phyloP scores from a whole-genome alignment of 208 protist genomes.

The Leishmania major region DNA sequence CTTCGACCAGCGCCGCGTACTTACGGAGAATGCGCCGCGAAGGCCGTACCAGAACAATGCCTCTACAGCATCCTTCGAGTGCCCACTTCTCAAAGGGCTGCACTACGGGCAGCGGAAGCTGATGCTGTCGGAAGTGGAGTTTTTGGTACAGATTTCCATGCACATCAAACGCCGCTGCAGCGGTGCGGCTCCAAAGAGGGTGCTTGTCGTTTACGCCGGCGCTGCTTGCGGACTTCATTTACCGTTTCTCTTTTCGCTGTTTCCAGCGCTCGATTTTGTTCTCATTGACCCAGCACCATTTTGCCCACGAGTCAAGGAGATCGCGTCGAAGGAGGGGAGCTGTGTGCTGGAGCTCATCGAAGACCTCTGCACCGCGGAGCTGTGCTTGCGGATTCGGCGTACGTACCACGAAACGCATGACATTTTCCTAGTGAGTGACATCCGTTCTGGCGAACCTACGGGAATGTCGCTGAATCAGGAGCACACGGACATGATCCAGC shows the following conservation, averaged over 20 bases:
- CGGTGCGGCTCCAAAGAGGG: conserved; percentile 2
- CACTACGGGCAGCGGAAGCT: conserved; percentile 97
- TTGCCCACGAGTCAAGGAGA: conserved; percentile 44
- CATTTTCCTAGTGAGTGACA: conserved; percentile 92
- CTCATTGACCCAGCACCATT: conserved; percentile 95
- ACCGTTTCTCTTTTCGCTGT: conserved; percentile 83
- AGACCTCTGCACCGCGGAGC: conserved; percentile 90
- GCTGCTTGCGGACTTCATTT: conserved; percentile 95
- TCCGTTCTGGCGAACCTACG: conserved; percentile 75
- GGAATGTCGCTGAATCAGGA: conserved; percentile 71
- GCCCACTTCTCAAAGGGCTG: conserved; percentile 68
- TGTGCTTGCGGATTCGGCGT: conserved; percentile 71
- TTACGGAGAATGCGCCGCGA: conserved; percentile 48
- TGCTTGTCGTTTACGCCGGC: conserved; percentile 93
- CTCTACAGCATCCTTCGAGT: conserved; percentile 38
- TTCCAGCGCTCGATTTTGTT: conserved; percentile 78
- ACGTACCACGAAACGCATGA: conserved; percentile 58
- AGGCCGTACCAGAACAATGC: conserved; percentile 56
- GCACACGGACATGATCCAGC: conserved; percentile 83
- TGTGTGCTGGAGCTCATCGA: conserved; percentile 80
- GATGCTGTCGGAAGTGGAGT: conserved; percentile 94
- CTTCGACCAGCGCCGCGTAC: conserved; percentile 47
- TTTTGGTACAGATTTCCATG: conserved; percentile 59
- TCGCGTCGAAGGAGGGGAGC: conserved; percentile 31
- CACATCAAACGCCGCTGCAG: background rate